Evolutionary conservation across 2,329 filamentous ascomycete genomes (phyloP).

Genomic region (Fusarium sambucinum): DNA sequence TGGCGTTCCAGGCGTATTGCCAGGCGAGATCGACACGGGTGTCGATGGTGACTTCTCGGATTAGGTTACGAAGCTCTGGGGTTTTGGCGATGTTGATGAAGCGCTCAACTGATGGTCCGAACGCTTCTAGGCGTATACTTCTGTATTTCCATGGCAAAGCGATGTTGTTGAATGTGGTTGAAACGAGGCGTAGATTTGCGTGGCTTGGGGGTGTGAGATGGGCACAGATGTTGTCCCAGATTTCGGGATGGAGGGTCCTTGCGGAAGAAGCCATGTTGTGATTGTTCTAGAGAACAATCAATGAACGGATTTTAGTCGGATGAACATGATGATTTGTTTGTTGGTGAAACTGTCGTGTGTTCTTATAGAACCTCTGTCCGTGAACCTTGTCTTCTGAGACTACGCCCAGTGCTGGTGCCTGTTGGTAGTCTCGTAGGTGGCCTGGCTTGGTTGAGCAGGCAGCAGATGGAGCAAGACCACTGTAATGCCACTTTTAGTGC

Average conservation of each 20-base stretch:
- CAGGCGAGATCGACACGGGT: constrained; percentile 23
- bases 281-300: no score
- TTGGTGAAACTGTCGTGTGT: neutral
- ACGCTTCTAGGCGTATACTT: constrained; percentile 10
- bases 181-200: constrained; percentile 12
- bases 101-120: constrained; percentile 2
- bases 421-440: no score
- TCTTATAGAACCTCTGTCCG: constrained; percentile 5
- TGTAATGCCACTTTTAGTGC: no score
- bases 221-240: constrained; percentile 26
- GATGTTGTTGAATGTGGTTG: neutral
- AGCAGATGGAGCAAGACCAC: no score
- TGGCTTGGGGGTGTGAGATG: constrained; percentile 4
- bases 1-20: neutral
- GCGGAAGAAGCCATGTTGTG: neutral
- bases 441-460: no score
- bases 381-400: neutral
- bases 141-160: constrained; percentile 7
- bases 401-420: no score
- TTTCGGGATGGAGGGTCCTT: neutral
- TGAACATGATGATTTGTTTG: neutral
- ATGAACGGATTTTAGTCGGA: neutral
- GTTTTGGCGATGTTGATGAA: constrained; percentile 28
- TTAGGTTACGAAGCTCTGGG: constrained; percentile 3
- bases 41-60: constrained; percentile 30